Evolutionary conservation across 352 stramenopile genomes (phyloP), one percentile per base, ranked within the genome.

Genomic region (Phytopythium ostracodes): DNA sequence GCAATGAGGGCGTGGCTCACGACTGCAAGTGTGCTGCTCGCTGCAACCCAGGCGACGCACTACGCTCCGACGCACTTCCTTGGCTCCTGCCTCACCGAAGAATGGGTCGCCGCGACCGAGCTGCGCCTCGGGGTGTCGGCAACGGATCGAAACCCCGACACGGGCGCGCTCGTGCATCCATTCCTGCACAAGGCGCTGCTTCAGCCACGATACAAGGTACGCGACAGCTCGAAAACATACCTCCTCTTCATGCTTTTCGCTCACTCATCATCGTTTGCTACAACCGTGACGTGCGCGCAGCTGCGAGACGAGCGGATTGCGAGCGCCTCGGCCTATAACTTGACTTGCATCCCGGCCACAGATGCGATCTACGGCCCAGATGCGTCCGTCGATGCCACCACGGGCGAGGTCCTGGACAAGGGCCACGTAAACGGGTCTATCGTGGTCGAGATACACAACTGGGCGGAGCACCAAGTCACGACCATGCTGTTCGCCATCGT

Each of bases 401-500:
- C 70, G 9, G 73, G 68, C 20, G 60, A 56, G 4, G 59, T 78
- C 7, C 24, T 71, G 8, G 36, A 72, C 14, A 50, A 33, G 4
- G 75, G 73, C 31, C 52, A 38, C 22, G 63, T 76, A 4, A 70
- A 73, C 12, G 70, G 73, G 2, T 70, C 76, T 1, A 57, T 89
- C 29, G 56, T 84, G 11, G 27, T 88, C 31, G 77, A 89, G 62
- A 54, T 81, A n/a, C 60, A 72, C 22, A 64, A 53, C 14, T 87
- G 76, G 77, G 59, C 56, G 8, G 72, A 76, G 1, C 73, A 85
- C 42, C 46, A 47, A 14, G 56, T 89, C 10, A 71, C 72, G 20
- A 66, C 77, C 2, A 61, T 78, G 33, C 56, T 84, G 10, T 71
- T 84, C 22, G 59, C 80, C 1, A 84, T 89, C 52, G 52, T 89